Evolutionary conservation across 2,329 filamentous ascomycete genomes (phyloP).

Genomic region (Fusarium duplospermum): DNA sequence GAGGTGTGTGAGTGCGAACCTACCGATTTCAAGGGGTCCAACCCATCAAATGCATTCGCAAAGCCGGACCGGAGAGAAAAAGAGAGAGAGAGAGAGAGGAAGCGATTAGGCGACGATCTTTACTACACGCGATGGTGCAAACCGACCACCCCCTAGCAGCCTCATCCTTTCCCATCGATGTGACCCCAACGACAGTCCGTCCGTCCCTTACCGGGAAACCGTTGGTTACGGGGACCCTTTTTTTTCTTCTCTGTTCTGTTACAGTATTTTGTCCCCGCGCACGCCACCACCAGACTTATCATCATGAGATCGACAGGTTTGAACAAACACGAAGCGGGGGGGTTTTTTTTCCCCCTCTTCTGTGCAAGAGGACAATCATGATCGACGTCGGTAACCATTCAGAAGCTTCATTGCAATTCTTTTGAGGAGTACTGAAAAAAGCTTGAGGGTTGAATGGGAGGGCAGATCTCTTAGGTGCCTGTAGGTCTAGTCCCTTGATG

Average conservation of each 20-base stretch:
- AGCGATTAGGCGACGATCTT: slow-evolving; percentile 36
- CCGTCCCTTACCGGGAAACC: slow-evolving; percentile 33
- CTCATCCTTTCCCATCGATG: slow-evolving; percentile 23
- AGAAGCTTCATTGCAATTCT: background rate
- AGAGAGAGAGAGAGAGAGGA: background rate
- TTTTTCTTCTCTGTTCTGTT: no score
- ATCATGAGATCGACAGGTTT: slow-evolving; percentile 22
- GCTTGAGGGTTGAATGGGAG: background rate
- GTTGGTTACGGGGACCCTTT: slow-evolving; percentile 3
- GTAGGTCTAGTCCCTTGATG: background rate
- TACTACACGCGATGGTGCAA: slow-evolving; percentile 39
- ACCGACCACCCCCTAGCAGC: slow-evolving; percentile 14
- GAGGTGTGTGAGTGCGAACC: slow-evolving; percentile 9
- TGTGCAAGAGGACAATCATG: slow-evolving; percentile 5
- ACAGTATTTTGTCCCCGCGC: no score
- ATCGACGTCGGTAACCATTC: slow-evolving; percentile 20
- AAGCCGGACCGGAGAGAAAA: slow-evolving; percentile 19
- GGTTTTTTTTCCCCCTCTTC: no score
- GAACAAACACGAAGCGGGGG: slow-evolving; percentile 11
- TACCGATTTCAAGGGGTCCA: slow-evolving; percentile 30
- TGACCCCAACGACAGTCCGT: slow-evolving; percentile 32
- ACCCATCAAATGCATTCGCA: background rate
- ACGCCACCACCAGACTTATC: slow-evolving; percentile 22
- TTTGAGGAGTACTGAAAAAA: background rate
- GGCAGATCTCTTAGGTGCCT: background rate